Percentiles rank a stretch among this genome's conserved stretches.
Conservation (phyloP, 2,329 filamentous ascomycete genomes). For the Cladosporium sp. region DNA sequence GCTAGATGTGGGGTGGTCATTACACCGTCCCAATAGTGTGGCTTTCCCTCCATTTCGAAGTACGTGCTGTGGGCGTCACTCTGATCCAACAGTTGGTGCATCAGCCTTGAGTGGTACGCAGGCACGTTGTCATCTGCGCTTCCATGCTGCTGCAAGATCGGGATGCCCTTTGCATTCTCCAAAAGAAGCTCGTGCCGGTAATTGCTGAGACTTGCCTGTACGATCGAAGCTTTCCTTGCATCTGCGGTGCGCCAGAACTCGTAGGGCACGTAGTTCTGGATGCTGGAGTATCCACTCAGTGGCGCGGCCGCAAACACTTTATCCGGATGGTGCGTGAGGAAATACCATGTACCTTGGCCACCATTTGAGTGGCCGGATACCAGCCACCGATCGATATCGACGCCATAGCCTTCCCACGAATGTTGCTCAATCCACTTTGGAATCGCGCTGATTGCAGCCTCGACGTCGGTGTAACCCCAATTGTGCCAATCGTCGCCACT, state of each 20-base stretch:
- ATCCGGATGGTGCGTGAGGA: constrained; percentile 50
- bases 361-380: constrained; percentile 55
- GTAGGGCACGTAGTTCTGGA: constrained; percentile 55
- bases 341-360: constrained; percentile 54
- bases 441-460: constrained; percentile 47
- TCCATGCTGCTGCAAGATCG: constrained; percentile 53
- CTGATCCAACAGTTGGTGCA: constrained; percentile 45
- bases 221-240: constrained; percentile 41
- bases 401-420: constrained; percentile 43
- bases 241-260: constrained; percentile 51
- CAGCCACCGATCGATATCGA: constrained; percentile 45
- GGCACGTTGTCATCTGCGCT: constrained; percentile 53
- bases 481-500: constrained; percentile 57
- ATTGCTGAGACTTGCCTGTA: constrained; percentile 45
- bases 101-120: constrained; percentile 49
- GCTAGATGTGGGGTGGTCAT: constrained; percentile 47
- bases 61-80: constrained; percentile 40
- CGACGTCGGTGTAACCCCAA: constrained; percentile 52
- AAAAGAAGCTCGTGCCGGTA: constrained; percentile 52
- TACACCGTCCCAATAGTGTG: constrained; percentile 51
- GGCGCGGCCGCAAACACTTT: constrained; percentile 51
- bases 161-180: constrained; percentile 46
- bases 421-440: constrained; percentile 44
- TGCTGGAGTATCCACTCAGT: constrained; percentile 54
- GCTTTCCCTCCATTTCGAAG: constrained; percentile 43